Base-by-base conservation (phyloP, 2,329 filamentous ascomycete species). In the Seiridium cupressi region DNA sequence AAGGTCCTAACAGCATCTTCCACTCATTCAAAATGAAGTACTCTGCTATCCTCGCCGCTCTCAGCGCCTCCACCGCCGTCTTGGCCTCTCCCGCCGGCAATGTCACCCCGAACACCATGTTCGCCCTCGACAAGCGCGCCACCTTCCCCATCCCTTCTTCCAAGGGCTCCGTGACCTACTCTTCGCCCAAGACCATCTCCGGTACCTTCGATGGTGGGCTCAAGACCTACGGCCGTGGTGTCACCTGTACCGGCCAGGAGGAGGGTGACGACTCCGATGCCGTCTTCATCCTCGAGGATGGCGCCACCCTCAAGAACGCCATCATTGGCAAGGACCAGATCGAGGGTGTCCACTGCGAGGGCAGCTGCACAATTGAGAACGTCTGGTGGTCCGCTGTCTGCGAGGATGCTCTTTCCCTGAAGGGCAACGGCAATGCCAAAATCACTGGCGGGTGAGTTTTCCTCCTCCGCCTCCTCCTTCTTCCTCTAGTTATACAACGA, bases 201-300 rank as follows among this genome's bases (percentile, higher is more conserved):
- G 59, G 62, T 44, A 55, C 61, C 49, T 79, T 79, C 64, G 80
- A 82, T 64, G 78, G 80, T 60, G 77, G 73, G 34, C 78, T 81
- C 76, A 71, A 75, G 63, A 74, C 73, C 58, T 81, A 75, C 71
- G 80, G 78, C 63, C 78, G 80, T 61, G 77, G 74, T 60, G 69
- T 72, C 72, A 64, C 60, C 67, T 81, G 78, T 68, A 70, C 67
- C 13, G 78, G 75, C 7, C 77, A 81, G 61, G 65, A 60, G 31
- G 80, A 82, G 61, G 78, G 77, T 34, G 79, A 76, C 31, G 73
- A 80, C 55, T 66, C 68, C 1, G 75, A 76, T 55, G 71, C 74
- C 2, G 72, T 77, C 26, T 68, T 68, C 63, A 44, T 62, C 31
- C 59, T 68, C 51, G 62, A 66, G 57, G 53, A 63, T 13, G 71